phyloP scores from a whole-genome alignment of 2,329 filamentous ascomycete genomes.

The Arthrobotrys conoides region DNA sequence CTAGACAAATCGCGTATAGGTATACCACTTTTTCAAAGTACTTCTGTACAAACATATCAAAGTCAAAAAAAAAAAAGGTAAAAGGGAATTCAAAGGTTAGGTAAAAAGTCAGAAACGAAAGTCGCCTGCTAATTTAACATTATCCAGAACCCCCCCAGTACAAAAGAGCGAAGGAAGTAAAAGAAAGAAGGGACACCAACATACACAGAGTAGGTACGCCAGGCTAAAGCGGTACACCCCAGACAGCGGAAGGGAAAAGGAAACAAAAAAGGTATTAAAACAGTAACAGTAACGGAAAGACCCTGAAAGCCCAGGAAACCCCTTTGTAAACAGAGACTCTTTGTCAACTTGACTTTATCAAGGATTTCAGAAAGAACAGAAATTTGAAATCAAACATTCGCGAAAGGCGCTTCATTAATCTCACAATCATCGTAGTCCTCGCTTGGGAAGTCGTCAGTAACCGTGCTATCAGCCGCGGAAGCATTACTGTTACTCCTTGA shows the following conservation, averaged over 20 bases:
- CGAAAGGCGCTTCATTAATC: conserved; percentile 44
- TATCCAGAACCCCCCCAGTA: conserved; percentile 16
- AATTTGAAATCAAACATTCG: conserved; percentile 33
- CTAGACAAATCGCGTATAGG: not conserved
- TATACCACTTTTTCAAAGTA: conserved; percentile 37
- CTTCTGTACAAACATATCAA: conserved; percentile 18
- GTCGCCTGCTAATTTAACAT: conserved; percentile 41
- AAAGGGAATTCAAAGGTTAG: conserved; percentile 25
- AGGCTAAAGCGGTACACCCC: conserved; percentile 24
- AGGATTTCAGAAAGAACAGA: conserved; percentile 6
- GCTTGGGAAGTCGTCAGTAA: conserved; percentile 51
- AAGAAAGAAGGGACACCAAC: conserved; percentile 20
- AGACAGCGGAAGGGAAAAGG: conserved; percentile 28
- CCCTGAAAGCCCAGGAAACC: not conserved
- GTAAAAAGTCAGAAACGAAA: conserved; percentile 28
- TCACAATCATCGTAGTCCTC: conserved; percentile 58
- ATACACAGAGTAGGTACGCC: conserved; percentile 31
- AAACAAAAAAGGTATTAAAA: conserved; percentile 25
- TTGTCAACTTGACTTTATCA: conserved; percentile 8
- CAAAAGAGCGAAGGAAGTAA: conserved; percentile 22
- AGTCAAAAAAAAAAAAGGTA: conserved; percentile 27
- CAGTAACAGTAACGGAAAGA: conserved; percentile 8
- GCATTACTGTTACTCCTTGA: conserved; percentile 55
- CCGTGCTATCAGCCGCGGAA: conserved; percentile 46
- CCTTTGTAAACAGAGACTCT: conserved; percentile 11